A percentile compares a stretch with the other conserved stretches of the same genome.
Evolutionary conservation across 345 rosid species (phyloP).

Genomic region (Cardiospermum halicacabum): DNA sequence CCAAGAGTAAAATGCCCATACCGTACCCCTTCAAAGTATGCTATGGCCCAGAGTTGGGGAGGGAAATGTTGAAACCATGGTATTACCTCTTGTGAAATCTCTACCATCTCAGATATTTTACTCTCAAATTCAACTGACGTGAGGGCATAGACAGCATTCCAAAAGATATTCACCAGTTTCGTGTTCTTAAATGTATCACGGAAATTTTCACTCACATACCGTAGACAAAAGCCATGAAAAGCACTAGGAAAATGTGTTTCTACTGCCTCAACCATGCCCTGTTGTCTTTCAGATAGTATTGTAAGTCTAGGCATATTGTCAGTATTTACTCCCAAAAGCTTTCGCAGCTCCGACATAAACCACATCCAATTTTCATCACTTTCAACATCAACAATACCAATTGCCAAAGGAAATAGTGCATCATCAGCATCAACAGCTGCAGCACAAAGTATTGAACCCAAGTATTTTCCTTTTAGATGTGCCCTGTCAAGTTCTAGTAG

Average conservation of each 20-base stretch:
- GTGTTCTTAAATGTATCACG: slow-evolving; percentile 93
- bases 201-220: slow-evolving; percentile 80
- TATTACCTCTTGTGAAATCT: slow-evolving; percentile 73
- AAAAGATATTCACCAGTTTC: slow-evolving; percentile 84
- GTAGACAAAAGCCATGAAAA: slow-evolving; percentile 89
- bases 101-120: slow-evolving; percentile 83
- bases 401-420: slow-evolving; percentile 82
- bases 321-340: slow-evolving; percentile 89
- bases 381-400: slow-evolving; percentile 78
- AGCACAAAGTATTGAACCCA: slow-evolving; percentile 85
- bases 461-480: slow-evolving; percentile 87
- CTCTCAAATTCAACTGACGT: slow-evolving; percentile 76
- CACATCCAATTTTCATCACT: slow-evolving; percentile 95
- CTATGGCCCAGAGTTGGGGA: slow-evolving; percentile 90
- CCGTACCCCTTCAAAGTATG: slow-evolving; percentile 84
- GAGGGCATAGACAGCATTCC: slow-evolving; percentile 96
- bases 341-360: slow-evolving; percentile 93
- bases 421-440: slow-evolving; percentile 93
- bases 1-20: slow-evolving; percentile 89
- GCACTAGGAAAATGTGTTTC: slow-evolving; percentile 97
- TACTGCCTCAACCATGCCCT: slow-evolving; percentile 82
- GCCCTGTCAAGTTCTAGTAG: slow-evolving; percentile 91
- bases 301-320: slow-evolving; percentile 98
- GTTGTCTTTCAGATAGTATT: slow-evolving; percentile 86
- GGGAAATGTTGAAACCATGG: slow-evolving; percentile 75